Conservation (phyloP, 768 basidiomycete species). For the Russula abietina region DNA sequence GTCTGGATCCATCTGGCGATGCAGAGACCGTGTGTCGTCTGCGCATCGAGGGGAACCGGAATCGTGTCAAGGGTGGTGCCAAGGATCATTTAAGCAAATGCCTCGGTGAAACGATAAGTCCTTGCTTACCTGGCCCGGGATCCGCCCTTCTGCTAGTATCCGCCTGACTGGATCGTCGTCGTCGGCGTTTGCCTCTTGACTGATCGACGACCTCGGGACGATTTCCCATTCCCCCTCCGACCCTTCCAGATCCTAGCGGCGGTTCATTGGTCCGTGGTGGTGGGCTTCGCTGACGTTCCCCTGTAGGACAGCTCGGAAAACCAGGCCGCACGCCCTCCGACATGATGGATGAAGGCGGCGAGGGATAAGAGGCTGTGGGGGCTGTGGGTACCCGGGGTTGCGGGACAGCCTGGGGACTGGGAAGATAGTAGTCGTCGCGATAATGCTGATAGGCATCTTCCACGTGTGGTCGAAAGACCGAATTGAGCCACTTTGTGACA, state of each 20-base stretch:
- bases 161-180: not conserved
- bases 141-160: not conserved
- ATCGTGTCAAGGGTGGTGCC: not conserved
- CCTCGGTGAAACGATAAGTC: not conserved
- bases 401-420: not conserved
- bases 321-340: not conserved
- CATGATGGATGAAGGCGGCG: not conserved
- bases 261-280: not conserved
- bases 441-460: not conserved
- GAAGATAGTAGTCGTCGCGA: not conserved
- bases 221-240: not conserved
- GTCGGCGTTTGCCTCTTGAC: not conserved
- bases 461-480: not conserved
- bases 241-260: not conserved
- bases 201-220: not conserved
- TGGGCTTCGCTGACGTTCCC: not conserved
- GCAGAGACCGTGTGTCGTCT: not conserved
- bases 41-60: not conserved
- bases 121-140: conserved; percentile 3
- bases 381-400: not conserved
- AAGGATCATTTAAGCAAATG: not conserved
- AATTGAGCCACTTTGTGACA: conserved; percentile 4
- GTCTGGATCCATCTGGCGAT: not conserved
- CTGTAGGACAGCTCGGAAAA: not conserved
- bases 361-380: not conserved